Percentiles rank a stretch among this genome's conserved stretches.
Evolutionary conservation across 2,329 filamentous ascomycete species (phyloP).

Genomic region (Aphanocladium album): DNA sequence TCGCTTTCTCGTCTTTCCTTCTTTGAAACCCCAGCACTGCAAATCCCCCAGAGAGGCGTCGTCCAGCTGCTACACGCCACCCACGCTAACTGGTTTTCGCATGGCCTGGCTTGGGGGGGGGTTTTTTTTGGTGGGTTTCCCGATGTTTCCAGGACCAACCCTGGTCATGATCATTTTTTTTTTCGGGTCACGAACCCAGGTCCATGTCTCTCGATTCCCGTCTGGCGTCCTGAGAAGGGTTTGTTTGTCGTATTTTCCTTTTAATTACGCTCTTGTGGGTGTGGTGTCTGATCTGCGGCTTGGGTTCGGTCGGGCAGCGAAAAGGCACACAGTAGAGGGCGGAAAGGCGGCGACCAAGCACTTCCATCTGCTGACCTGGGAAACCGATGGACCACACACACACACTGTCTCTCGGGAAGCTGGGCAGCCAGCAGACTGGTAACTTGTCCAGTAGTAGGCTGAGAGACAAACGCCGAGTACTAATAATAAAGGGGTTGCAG

Average conservation of each 20-base stretch:
- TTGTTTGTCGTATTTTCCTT: neutral
- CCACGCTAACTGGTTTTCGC: neutral
- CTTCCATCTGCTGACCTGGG: neutral
- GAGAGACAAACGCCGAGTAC: neutral
- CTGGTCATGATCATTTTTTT: neutral
- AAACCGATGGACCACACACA: neutral
- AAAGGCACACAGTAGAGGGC: neutral
- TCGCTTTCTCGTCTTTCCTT: neutral
- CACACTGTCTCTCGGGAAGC: neutral
- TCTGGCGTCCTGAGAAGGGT: neutral
- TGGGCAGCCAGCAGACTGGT: neutral
- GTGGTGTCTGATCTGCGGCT: neutral
- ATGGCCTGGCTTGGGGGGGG: too few species aligned
- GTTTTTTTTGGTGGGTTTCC: too few species aligned
- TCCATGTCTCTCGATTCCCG: conserved; percentile 6
- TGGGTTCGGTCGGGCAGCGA: neutral
- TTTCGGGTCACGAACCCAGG: neutral
- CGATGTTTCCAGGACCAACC: neutral
- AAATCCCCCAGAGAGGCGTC: neutral
- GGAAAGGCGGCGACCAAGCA: neutral
- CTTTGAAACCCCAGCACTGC: neutral
- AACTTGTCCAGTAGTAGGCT: neutral
- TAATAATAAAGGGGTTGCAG: neutral
- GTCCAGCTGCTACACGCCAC: conserved; percentile 1
- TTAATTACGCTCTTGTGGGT: neutral